Evolutionary conservation across 495 filamentous ascomycete species (phyloP), one percentile per base, ranked within the genome.

Genomic region (Penicillium maclennaniae): DNA sequence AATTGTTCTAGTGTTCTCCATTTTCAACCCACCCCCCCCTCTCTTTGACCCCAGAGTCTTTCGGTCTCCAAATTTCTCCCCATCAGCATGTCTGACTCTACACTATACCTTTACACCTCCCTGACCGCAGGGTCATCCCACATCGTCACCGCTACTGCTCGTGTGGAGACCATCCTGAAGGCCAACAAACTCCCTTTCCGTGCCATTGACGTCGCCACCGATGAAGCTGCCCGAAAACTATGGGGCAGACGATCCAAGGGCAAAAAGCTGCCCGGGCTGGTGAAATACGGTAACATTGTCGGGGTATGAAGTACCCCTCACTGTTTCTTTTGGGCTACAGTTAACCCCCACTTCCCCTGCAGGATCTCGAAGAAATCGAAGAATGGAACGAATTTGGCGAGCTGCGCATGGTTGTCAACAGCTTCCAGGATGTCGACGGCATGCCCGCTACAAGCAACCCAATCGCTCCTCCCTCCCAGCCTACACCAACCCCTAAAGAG

Each of bases 331-430:
- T 31, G 7, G 12, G 7, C 20, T 45, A 43, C 59, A 16, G 39
- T 45, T 53, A 31, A 53, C 52, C 23, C 34, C 41, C 8, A 8
- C n/a, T 10, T 23, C 21, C 1, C 16, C 14, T 53, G 23, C 56
- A 96, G 91, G 93, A 97, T 65, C 76, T 96, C 21, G 89, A 95
- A 51, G 82, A 97, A 64, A 81, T 96, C 50, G 93, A 98, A 74
- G 93, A 97, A 66, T 97, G 95, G 95, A 98, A 98, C 71, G 93
- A 98, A 62, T 96, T 92, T 64, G 92, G 88, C 63, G 93, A 97
- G 74, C 79, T 98, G 49, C 92, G 93, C 67, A 82, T 93, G 67
- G 82, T 88, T 53, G 77, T 97, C 49, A 86, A 74, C 20, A 71
- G 58, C 42, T 68, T 70, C 26, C 58, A 71, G 49, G 70, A 71